Base-by-base conservation (phyloP, 2,329 filamentous ascomycete species). In the Stylonectria norvegica region DNA sequence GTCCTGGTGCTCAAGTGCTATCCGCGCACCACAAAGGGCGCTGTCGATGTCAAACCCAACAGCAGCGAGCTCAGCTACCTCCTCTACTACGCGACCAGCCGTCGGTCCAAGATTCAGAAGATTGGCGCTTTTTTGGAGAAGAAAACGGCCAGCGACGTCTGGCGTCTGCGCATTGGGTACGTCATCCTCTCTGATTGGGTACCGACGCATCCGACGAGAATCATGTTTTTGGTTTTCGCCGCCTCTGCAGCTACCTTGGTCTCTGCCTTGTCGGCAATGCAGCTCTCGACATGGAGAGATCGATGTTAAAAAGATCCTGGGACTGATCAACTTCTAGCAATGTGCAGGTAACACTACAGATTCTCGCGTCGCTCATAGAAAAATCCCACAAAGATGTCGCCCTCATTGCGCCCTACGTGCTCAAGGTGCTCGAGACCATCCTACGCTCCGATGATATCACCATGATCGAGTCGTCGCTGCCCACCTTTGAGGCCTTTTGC, bases 1-100 rank as follows among this genome's bases (percentile, higher is more conserved):
- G 87, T 96, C 55, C 75, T 97, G 47, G 85, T 96, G 53, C 79
- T 96, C 52, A 96, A 95, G 71, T 97, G 91, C 73, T 98, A 96
- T 66, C 93, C 93, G 28, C 85, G 86, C 55, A 90, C 87, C 50
- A 87, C 87, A 51, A 97, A 96, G 70, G 89, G 88, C 36, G 84
- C 87, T 48, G 85, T 90, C 62, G 89, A 95, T 59, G 89, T 95
- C 60, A 94, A 91, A 69, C 90, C 93, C 31, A 97, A 97, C 68
- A 89, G 89, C 52, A 95, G 89, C 69, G 93, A 98, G 73, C 80
- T 98, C 49, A 95, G 89, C 67, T 97, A 97, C 64, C 79, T 98
- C 50, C 81, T 97, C 39, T 97, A 95, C 76, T 97, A 98, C 72
- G 89, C 88, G 47, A 94, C 87, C 61, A 95, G 90, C 55, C 87